These are phyloP conservation scores for Tetrapyrgos nigripes DNA, from an alignment of 1,284 basidiomycete genomes.

Conservation along the genomic window DNA sequence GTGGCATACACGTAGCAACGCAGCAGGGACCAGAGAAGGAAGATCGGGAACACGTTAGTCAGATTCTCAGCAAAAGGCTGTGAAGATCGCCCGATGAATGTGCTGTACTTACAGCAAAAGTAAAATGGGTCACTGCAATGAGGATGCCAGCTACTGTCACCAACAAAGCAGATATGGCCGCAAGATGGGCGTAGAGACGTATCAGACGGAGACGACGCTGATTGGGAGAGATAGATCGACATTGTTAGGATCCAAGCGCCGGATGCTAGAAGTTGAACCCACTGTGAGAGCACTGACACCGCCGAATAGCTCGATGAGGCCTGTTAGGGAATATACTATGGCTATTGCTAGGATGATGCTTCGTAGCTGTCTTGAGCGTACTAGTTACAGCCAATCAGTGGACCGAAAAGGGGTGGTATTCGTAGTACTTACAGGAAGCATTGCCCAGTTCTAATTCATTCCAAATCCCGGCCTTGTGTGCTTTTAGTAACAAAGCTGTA, in stretches of 20 bases:
- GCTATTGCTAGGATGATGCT: constrained; percentile 7
- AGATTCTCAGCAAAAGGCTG: not conserved
- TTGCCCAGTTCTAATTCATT: constrained; percentile 5
- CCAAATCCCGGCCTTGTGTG: constrained; percentile 5
- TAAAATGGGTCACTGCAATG: constrained; percentile 12
- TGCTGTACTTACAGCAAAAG: constrained; percentile 9
- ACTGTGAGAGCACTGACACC: constrained; percentile 7
- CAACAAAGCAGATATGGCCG: constrained; percentile 9
- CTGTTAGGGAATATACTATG: constrained; percentile 6
- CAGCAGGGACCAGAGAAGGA: too few relatives aligned
- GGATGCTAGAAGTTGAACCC: not conserved
- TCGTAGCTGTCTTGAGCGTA: constrained; percentile 9
- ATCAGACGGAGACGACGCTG: constrained; percentile 13
- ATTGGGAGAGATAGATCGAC: not conserved
- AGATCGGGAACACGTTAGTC: too few relatives aligned
- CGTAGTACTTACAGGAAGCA: constrained; percentile 1
- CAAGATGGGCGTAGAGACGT: constrained; percentile 12
- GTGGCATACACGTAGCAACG: too few relatives aligned
- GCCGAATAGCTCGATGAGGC: constrained; percentile 10
- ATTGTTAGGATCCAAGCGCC: not conserved
- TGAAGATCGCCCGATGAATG: not conserved
- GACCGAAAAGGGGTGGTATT: not conserved
- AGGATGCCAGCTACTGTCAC: constrained; percentile 12
- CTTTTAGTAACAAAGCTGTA: not conserved
- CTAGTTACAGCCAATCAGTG: not conserved